Evolutionary conservation across 495 filamentous ascomycete genomes (phyloP), one percentile per base, ranked within the genome.

Genomic region (Xylaria cubensis): DNA sequence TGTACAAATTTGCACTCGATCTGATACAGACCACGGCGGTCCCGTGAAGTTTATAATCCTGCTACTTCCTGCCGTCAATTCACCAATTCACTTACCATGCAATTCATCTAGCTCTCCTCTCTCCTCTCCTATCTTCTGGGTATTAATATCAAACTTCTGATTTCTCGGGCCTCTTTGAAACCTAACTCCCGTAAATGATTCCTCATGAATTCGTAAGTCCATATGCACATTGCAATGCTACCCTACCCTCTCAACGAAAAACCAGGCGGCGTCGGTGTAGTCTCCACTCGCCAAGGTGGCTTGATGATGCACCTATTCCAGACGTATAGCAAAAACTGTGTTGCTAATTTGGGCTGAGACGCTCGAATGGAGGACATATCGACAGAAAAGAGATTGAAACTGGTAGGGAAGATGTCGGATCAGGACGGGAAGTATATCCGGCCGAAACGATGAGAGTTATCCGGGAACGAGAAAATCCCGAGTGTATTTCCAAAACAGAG

Each of bases 1-100:
- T 69, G 67, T 69, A 69, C 67, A 69, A 65, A 62, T 61, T 69
- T 29, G 67, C 56, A 42, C 62, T 69, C 67, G n/a, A 44, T 44
- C 55, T 13, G 67, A 62, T 69, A 55, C 67, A 69, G 63, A 70
- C 12, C 9, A 64, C 29, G n/a, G 44, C 32, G n/a, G n/a, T 53
- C 46, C 39, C n/a, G n/a, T 50, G 29, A 51, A 36, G 19, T 70
- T 19, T 39, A 51, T 39, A 34, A 51, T n/a, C 42, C 34, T 70
- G 15, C 44, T 24, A 34, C 19, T 59, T 53, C 55, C 41, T 39
- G 67, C 15, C 55, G 5, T 62, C 55, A 41, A 50, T 62, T 42
- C 50, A 68, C 34, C 36, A 55, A 42, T 4, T 21, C 65, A 51
- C 46, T 17, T 69, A 59, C 39, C 67, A 61, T 59, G 55, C 67